A percentile compares a stretch with the other conserved stretches of the same genome.
These are phyloP conservation scores for Sicyos baderoa DNA, from an alignment of 306 rosid genomes.

Conservation along the genomic window DNA sequence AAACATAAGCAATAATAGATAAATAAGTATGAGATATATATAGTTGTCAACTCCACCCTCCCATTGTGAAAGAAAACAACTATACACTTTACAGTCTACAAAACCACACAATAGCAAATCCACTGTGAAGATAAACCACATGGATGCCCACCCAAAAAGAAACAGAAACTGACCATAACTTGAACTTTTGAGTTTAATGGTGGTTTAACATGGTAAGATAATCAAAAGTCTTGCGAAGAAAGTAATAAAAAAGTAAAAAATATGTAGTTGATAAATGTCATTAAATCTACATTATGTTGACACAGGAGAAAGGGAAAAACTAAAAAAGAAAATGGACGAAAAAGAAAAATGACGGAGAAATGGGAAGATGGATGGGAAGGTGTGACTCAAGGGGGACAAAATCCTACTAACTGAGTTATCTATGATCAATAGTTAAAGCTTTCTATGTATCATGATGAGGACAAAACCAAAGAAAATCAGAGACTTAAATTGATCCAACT, in stretches of 20 bases:
- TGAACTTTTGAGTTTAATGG: background rate
- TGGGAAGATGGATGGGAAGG: background rate
- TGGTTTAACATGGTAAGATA: background rate
- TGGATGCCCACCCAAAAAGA: background rate
- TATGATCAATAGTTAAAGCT: background rate
- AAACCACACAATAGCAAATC: background rate
- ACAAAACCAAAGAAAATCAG: background rate
- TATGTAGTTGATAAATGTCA: background rate
- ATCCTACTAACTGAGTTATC: background rate
- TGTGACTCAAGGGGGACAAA: background rate
- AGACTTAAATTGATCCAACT: background rate
- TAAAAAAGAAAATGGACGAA: background rate
- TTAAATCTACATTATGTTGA: too few relatives aligned
- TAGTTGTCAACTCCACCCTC: background rate
- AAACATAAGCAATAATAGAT: slow-evolving; percentile 13
- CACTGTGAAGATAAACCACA: background rate
- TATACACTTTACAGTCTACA: background rate
- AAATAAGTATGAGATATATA: background rate
- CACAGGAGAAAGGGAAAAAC: background rate
- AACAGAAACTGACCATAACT: background rate
- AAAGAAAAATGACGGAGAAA: background rate
- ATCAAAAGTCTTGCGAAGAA: background rate
- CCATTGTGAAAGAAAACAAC: background rate
- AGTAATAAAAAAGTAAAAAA: background rate
- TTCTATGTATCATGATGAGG: background rate